Evolutionary conservation across 192 early-diverging fungal species (phyloP), one percentile per base, ranked within the genome.

Genomic region (Rhizoclosmatium globosum): DNA sequence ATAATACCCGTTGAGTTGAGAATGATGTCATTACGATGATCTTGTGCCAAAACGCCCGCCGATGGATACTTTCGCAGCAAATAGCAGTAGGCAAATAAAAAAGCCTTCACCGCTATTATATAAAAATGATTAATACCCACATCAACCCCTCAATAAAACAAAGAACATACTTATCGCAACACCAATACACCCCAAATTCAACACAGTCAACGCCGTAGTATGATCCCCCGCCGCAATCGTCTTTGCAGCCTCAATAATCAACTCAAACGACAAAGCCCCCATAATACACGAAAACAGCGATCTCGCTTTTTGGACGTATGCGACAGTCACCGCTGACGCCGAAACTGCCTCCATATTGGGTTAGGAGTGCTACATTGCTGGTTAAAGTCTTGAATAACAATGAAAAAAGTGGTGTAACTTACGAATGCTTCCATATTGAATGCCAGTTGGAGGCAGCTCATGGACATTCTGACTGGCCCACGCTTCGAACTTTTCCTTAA

Each of bases 1-100:
- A 89, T 53, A 9, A 92, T 91, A 69, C 90, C 89, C 6, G 87
- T 82, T 7, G 84, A 74, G 72, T 92, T 94, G 53, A 94, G 86
- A 17, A 93, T 78, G 4, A 94, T 86, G 75, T 94, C 93, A 66
- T 94, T 94, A 68, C 86, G 80, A 77, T 94, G 91, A 77, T 94
- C 93, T 72, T 93, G 91, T 2, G 93, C 93, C 42, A 94, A 75
- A 21, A 93, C 89, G 47, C 75, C 79, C 0, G 92, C 92, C 60
- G 91, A 87, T 0, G 91, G 88, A 48, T 90, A 92, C 60, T 92
- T 87, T 69, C 42, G 45, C 0, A 69, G 47, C 11, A 31, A 2
- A 21, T 2, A n/a, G 42, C 67, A 69, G 44, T 69, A 69, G 1
- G 44, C 2, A 2, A 69, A 45, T 0, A 69, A 23, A 31, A 1